Evolutionary conservation across 495 filamentous ascomycete species (phyloP), one percentile per base, ranked within the genome.

Genomic region (Hyaloscypha variabilis): DNA sequence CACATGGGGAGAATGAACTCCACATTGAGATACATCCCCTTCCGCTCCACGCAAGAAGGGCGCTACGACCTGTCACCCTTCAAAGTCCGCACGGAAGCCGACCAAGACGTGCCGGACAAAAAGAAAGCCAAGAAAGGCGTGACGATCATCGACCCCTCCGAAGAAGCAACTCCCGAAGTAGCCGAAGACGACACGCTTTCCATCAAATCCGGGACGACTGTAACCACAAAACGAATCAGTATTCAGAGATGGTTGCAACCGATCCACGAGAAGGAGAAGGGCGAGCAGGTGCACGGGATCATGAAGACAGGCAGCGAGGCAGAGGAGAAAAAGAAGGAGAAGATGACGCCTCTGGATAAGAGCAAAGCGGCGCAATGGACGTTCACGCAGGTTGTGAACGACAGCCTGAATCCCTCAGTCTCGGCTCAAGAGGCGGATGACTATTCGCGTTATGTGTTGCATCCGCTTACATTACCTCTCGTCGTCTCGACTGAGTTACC

Each of bases 391-490:
- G 85, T 97, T 31, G 88, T 95, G 23, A 78, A 84, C 26, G 89
- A 92, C 71, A 90, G 89, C 13, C 82, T 97, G 25, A 90, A 93
- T 70, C 93, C 93, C 11, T 84, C 85, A 13, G 91, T 97, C 64
- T 88, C 83, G 19, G 68, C 78, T 6, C 82, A 82, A 30, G 96
- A 98, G 74, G 84, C 87, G 6, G 89, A 89, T 25, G 95, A 97
- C 71, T 98, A 98, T 76, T 79, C 88, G 31, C 86, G 90, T n/a
- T 97, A 98, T 77, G 88, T 98, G 75, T 87, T 86, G 58, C 95
- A 98, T 75, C 94, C 95, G 8, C 88, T 94, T 30, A 93, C 88
- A 64, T 84, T 99, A 3, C 93, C 95, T 0, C 85, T 98, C 2
- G 95, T 97, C 6, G 85, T 93, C 1, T 90, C 90, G 2, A 89